phyloP scores from a whole-genome alignment of 1,139 yeast species.

The Insectozyma bohioensis region DNA sequence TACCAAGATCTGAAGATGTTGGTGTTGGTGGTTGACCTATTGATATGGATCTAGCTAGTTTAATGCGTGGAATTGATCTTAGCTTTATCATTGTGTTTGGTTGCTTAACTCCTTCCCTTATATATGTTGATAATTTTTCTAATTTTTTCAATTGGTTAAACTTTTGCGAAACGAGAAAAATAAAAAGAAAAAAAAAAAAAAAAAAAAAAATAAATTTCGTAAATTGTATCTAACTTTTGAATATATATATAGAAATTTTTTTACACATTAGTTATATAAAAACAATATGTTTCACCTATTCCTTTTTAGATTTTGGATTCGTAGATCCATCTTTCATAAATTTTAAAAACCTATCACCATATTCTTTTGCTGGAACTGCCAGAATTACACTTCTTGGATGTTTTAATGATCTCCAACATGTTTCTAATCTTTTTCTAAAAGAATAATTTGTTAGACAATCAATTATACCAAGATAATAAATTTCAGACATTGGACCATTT shows the following conservation, averaged over 20 bases:
- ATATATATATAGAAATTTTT: too few relatives aligned
- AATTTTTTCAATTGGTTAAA: conserved; percentile 1
- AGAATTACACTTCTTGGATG: conserved; percentile 73
- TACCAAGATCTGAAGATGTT: not conserved
- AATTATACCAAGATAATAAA: conserved; percentile 90
- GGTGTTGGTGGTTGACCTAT: conserved; percentile 4
- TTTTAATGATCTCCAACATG: conserved; percentile 76
- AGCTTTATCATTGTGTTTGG: not conserved
- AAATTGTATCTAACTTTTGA: too few relatives aligned
- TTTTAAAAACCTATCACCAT: conserved; percentile 79
- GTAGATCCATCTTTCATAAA: conserved; percentile 56
- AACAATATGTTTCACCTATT: not conserved
- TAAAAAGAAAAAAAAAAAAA: too few relatives aligned
- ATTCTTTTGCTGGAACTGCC: conserved; percentile 87
- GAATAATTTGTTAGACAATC: conserved; percentile 92
- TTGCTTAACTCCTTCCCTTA: too few relatives aligned
- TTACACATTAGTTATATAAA: conserved; percentile 2
- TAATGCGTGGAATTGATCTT: not conserved
- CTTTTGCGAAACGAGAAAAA: not conserved
- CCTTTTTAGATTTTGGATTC: conserved; percentile 7
- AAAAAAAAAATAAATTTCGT: too few relatives aligned
- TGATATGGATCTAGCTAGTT: conserved; percentile 1
- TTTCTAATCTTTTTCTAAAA: conserved; percentile 73
- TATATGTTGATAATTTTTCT: too few relatives aligned
- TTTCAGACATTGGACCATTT: conserved; percentile 62